A percentile compares a stretch with the other conserved stretches of the same genome.
These are phyloP conservation scores for Trichoderma erinaceum DNA, from an alignment of 495 filamentous ascomycete genomes.

Conservation along the genomic window DNA sequence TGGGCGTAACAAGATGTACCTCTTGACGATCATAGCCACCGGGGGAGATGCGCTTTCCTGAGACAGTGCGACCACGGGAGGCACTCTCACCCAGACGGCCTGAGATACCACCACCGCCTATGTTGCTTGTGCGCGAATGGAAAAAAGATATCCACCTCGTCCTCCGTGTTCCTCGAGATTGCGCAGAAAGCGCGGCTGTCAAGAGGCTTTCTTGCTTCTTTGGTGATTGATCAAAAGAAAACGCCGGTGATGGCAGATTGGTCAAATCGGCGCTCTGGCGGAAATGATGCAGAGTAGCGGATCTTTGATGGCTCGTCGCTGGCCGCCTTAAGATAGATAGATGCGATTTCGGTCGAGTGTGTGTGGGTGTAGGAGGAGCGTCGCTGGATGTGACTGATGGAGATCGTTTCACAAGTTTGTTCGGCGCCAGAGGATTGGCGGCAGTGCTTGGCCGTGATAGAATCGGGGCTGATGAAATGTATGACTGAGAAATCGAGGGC, in stretches of 20 bases:
- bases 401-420: constrained; percentile 88
- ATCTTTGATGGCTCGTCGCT: constrained; percentile 81
- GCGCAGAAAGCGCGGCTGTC: constrained; percentile 16
- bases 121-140: constrained; percentile 28
- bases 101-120: constrained; percentile 18
- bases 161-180: neutral
- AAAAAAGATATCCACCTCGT: constrained; percentile 42
- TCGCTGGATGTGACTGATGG: constrained; percentile 41
- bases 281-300: constrained; percentile 59
- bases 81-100: constrained; percentile 22
- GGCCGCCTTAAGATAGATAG: constrained; percentile 62
- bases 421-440: constrained; percentile 52
- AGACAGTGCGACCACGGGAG: constrained; percentile 20
- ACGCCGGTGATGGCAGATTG: constrained; percentile 25
- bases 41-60: constrained; percentile 26
- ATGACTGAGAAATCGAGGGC: constrained; percentile 63
- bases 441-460: constrained; percentile 36
- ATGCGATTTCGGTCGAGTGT: constrained; percentile 45
- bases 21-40: constrained; percentile 1
- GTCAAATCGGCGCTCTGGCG: constrained; percentile 20
- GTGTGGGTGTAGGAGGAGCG: constrained; percentile 23
- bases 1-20: constrained; percentile 31
- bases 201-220: constrained; percentile 21
- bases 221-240: constrained; percentile 30
- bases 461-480: constrained; percentile 64